Conservation (phyloP, 768 basidiomycete species). For the Stropharia rugosoannulata region DNA sequence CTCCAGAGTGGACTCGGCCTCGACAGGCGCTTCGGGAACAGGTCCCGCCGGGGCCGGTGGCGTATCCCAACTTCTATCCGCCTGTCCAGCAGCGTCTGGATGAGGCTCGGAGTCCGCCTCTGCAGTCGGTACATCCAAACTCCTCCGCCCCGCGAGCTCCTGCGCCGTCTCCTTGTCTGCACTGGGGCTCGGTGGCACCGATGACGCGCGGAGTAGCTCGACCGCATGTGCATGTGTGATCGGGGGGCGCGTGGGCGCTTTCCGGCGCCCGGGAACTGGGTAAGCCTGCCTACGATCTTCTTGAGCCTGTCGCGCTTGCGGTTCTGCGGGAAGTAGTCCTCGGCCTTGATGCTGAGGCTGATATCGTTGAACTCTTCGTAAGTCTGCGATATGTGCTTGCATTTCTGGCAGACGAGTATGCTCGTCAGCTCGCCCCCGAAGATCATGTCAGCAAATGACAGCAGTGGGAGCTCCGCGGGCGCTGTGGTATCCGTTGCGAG, state of each 20-base stretch:
- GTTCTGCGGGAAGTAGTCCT: conserved; percentile 61
- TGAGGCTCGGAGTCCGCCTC: conserved; percentile 5
- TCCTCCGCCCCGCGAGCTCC: conserved; percentile 41
- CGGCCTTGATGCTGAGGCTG: conserved; percentile 83
- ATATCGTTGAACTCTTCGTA: conserved; percentile 96
- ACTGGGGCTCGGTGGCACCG: conserved; percentile 49
- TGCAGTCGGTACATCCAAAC: conserved; percentile 32
- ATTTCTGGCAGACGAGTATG: conserved; percentile 91
- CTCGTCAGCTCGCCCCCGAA: conserved; percentile 89
- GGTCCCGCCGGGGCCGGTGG: conserved; percentile 4
- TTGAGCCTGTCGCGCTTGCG: conserved; percentile 79
- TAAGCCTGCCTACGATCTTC: conserved; percentile 67
- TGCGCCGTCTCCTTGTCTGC: conserved; percentile 24
- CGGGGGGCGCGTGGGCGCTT: background rate
- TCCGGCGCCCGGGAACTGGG: conserved; percentile 31
- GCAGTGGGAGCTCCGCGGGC: conserved; percentile 45
- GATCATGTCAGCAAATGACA: conserved; percentile 84
- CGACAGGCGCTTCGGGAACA: background rate
- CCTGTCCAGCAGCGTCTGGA: background rate
- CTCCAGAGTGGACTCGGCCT: conserved; percentile 10
- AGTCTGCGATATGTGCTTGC: conserved; percentile 90
- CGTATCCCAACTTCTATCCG: background rate
- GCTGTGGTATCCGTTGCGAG: background rate
- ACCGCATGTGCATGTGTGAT: conserved; percentile 4
- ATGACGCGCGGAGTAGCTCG: conserved; percentile 51